Evolutionary conservation across 2,329 filamentous ascomycete species (phyloP), one percentile per base, ranked within the genome.

Genomic region (Cladosporium cucumerinum): DNA sequence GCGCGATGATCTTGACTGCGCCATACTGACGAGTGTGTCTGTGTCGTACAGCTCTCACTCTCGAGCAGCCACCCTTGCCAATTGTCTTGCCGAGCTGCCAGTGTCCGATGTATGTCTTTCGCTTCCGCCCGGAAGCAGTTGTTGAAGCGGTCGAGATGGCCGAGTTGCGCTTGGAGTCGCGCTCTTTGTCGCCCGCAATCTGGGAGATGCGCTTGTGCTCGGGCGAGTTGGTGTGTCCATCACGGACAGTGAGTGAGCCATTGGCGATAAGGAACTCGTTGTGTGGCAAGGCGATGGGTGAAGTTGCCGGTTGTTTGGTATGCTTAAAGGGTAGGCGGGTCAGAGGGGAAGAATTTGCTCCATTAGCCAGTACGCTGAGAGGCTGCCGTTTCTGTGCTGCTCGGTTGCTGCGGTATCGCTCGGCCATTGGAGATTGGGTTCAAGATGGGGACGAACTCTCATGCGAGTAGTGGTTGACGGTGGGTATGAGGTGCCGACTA

Each of bases 1-100:
- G 93, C 65, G 92, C 92, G 30, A 99, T 91, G 72, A 99, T 98
- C 81, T 99, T 99, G 74, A 97, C 90, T 2, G 95, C 95, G 4
- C 93, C 95, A 58, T 89, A 84, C 72, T 97, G 89, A 11, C 90
- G 87, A 4, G 92, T 95, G 63, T 73, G 72, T 25, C 87, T 79
- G 79, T 99, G 93, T 68, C 92, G 88, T 25, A 94, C 96, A 39
- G 95, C 82, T 63, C 94, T 86, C 18, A 99, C 95, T 30, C 92
- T 87, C 16, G 93, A 94, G 58, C 92, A 96, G 1, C 93, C 93
- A 3, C 95, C 95, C 71, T 92, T 91, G 0, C 95, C 95, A 30
- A 99, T 83, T 0, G 91, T 96, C 75, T 87, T 92, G 7, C 95
- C 95, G 3, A 99, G 81, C 69, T 94, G 88, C 95, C 95, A 99